phyloP scores from a whole-genome alignment of 306 rosid genomes.

The Malus sylvestris region DNA sequence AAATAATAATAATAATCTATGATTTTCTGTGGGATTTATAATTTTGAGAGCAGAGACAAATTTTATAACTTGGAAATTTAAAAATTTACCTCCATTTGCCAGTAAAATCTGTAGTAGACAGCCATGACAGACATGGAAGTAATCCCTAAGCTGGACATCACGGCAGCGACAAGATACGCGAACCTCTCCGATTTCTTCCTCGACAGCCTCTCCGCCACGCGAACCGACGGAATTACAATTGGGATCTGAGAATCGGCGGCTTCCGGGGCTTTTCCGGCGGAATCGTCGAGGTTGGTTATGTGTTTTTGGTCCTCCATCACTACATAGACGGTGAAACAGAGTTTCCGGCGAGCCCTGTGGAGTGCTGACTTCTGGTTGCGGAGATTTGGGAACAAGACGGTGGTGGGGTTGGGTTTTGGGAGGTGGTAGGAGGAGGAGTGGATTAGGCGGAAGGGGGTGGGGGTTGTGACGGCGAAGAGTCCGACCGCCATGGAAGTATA shows the following conservation, averaged over 20 bases:
- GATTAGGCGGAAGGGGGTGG: conserved; percentile 43
- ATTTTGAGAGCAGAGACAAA: not conserved
- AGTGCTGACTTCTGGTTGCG: conserved; percentile 9
- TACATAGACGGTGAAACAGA: conserved; percentile 49
- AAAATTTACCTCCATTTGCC: conserved; percentile 87
- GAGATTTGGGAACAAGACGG: conserved; percentile 25
- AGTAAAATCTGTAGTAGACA: conserved; percentile 77
- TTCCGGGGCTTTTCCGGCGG: conserved; percentile 6
- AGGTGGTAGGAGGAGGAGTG: conserved; percentile 21
- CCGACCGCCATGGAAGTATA: conserved; percentile 63
- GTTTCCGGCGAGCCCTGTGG: conserved; percentile 26
- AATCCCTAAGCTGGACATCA: conserved; percentile 79
- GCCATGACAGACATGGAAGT: conserved; percentile 84
- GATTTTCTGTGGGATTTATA: not conserved
- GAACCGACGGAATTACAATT: conserved; percentile 18
- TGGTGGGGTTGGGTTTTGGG: conserved; percentile 26
- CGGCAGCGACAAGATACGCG: conserved; percentile 76
- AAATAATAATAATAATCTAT: not conserved
- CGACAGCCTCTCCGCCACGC: conserved; percentile 49
- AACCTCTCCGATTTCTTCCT: conserved; percentile 70
- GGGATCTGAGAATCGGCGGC: conserved; percentile 22
- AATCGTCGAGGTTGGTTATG: conserved; percentile 20
- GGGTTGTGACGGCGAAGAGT: conserved; percentile 44
- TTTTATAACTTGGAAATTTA: not conserved
- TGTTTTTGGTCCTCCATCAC: conserved; percentile 61